phyloP scores from a whole-genome alignment of 2,329 filamentous ascomycete genomes.

The Diplodia corticola region DNA sequence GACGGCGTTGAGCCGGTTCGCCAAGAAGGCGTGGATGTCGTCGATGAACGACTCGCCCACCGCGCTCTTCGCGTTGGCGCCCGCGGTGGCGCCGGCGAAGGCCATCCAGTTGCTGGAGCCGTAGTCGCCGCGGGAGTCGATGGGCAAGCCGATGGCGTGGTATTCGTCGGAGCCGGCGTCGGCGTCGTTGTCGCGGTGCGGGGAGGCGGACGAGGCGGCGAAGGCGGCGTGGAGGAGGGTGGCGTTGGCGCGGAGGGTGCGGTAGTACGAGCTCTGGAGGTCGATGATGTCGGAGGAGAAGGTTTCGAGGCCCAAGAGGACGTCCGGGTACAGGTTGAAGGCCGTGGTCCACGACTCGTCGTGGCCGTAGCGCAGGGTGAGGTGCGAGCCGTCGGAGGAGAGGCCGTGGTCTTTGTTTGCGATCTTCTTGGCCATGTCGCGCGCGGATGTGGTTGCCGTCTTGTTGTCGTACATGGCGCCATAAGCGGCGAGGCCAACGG shows the following conservation, averaged over 20 bases:
- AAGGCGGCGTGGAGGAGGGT: conserved; percentile 15
- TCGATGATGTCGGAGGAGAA: conserved; percentile 39
- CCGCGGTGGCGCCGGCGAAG: conserved; percentile 38
- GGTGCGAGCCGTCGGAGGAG: conserved; percentile 41
- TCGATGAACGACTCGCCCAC: conserved; percentile 36
- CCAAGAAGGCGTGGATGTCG: conserved; percentile 44
- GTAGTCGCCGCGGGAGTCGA: conserved; percentile 42
- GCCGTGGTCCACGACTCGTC: conserved; percentile 39
- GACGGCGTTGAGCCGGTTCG: conserved; percentile 43
- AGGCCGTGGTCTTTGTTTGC: background rate
- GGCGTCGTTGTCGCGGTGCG: background rate
- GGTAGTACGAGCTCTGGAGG: conserved; percentile 43
- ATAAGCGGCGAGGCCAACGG: conserved; percentile 49
- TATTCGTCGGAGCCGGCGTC: conserved; percentile 24
- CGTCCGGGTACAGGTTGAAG: conserved; percentile 47
- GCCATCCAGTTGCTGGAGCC: conserved; percentile 49
- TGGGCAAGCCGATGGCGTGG: conserved; percentile 29
- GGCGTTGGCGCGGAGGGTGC: conserved; percentile 32
- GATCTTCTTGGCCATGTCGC: conserved; percentile 7
- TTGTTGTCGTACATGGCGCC: conserved; percentile 40
- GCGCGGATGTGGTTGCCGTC: background rate
- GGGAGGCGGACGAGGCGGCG: background rate
- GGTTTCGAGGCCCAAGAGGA: conserved; percentile 41
- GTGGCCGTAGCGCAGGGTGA: conserved; percentile 38
- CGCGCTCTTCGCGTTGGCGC: background rate